Evolutionary conservation across 495 filamentous ascomycete genomes (phyloP).

Genomic region (Trichoderma virens): DNA sequence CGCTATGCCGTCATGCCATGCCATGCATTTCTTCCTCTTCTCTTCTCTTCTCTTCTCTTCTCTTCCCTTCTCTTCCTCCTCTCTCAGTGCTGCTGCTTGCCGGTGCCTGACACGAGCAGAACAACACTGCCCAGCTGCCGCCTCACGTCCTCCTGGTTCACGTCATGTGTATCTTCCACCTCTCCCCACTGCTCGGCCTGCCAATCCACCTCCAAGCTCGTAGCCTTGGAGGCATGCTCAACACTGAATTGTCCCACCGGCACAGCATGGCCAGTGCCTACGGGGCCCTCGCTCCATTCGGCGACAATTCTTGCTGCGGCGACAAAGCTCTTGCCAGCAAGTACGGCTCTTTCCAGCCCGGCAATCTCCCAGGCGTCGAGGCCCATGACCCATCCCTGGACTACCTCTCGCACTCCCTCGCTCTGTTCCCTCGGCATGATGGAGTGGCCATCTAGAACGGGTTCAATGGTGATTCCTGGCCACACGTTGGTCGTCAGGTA

Average conservation of each 20-base stretch:
- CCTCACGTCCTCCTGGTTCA: conserved; percentile 83
- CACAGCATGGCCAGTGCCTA: conserved; percentile 17
- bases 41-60: not conserved
- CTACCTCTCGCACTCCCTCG: conserved; percentile 61
- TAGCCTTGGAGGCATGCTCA: conserved; percentile 66
- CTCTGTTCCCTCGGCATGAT: conserved; percentile 68
- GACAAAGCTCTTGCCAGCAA: conserved; percentile 81
- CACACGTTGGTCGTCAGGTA: conserved; percentile 69
- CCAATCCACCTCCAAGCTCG: conserved; percentile 79
- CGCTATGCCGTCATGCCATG: not conserved
- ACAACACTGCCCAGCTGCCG: conserved; percentile 84
- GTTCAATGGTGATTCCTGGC: conserved; percentile 71
- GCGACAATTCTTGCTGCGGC: conserved; percentile 67
- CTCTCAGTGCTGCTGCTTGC: conserved; percentile 12
- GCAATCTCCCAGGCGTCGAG: conserved; percentile 72
- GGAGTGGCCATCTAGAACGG: conserved; percentile 62
- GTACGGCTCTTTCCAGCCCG: conserved; percentile 70
- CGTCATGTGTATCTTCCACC: conserved; percentile 98
- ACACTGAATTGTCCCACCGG: conserved; percentile 45
- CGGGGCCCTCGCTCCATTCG: conserved; percentile 80
- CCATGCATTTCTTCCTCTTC: not conserved
- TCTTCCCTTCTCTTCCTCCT: not conserved
- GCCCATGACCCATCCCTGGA: conserved; percentile 69
- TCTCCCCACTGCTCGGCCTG: conserved; percentile 90
- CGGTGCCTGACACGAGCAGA: conserved; percentile 59